Evolutionary conservation across 139 green algal species (phyloP).

Genomic region (Chlorella sp.): DNA sequence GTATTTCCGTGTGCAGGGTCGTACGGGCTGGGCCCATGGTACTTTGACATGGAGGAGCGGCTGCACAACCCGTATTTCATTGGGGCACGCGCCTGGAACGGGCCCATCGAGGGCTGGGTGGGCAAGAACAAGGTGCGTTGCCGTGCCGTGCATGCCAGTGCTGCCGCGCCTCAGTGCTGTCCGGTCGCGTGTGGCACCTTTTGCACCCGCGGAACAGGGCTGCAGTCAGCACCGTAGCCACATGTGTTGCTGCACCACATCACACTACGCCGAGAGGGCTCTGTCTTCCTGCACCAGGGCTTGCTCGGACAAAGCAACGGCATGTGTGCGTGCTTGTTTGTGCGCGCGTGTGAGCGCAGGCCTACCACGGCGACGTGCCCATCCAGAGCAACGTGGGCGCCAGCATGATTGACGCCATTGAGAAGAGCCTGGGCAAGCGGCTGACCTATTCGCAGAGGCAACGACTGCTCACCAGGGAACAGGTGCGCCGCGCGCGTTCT

Average conservation of each 20-base stretch:
- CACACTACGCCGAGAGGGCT: no score
- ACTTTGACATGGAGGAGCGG: conserved; percentile 44
- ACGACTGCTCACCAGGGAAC: not conserved
- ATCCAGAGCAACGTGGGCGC: not conserved
- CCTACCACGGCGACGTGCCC: not conserved
- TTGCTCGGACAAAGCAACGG: no score
- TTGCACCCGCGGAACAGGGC: no score
- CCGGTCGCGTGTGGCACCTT: no score
- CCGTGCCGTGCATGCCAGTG: no score
- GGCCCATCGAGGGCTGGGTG: conserved; percentile 46
- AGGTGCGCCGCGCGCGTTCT: no score
- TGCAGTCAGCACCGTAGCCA: no score
- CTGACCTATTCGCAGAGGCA: not conserved
- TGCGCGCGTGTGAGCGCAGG: not conserved
- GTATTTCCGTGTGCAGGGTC: conserved; percentile 6
- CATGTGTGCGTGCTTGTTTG: no score
- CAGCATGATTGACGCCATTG: not conserved
- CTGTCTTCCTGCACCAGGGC: no score
- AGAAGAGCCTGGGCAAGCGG: not conserved
- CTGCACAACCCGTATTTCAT: conserved; percentile 60
- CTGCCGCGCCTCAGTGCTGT: no score
- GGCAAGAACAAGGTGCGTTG: conserved; percentile 37
- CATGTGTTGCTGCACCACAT: no score
- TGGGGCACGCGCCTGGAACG: conserved; percentile 43
- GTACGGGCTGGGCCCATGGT: conserved; percentile 37